Evolutionary conservation across 208 protist species (phyloP).

Genomic region (Acanthamoeba culbertsoni): DNA sequence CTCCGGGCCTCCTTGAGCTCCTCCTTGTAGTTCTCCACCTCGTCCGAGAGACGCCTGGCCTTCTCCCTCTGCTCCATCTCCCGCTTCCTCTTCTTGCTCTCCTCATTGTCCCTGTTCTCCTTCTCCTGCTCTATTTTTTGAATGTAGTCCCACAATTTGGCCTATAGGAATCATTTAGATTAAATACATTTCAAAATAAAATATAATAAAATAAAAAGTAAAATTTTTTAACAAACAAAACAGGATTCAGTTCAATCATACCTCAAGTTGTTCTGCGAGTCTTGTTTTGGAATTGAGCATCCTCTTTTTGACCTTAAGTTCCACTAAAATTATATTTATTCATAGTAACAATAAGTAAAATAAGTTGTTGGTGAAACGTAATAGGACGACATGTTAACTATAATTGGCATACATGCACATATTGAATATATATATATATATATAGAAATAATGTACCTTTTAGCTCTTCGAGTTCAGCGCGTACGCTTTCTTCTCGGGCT

Average conservation of each 20-base stretch:
- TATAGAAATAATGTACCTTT: not conserved
- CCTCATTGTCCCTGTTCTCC: slow-evolving; percentile 16
- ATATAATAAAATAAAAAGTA: not conserved
- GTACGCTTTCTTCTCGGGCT: not conserved
- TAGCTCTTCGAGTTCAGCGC: not conserved
- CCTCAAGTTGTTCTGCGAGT: slow-evolving; percentile 2
- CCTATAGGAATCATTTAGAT: not conserved
- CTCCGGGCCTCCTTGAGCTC: not conserved
- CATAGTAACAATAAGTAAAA: not conserved
- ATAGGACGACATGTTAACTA: not conserved
- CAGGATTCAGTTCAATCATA: not conserved
- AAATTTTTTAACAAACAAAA: not conserved
- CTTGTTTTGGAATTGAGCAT: not conserved
- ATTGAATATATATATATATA: not conserved
- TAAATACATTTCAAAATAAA: not conserved
- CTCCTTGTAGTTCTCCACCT: slow-evolving; percentile 38
- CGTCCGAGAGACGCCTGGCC: not conserved
- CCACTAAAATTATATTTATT: not conserved
- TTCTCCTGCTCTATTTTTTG: slow-evolving; percentile 44
- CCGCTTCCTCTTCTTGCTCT: slow-evolving; percentile 30
- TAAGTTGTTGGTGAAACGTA: too few relatives aligned
- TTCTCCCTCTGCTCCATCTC: slow-evolving; percentile 29
- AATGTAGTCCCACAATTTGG: slow-evolving; percentile 34
- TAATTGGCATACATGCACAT: not conserved
- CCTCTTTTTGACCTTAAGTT: slow-evolving; percentile 32